Percentiles rank a stretch among this genome's conserved stretches.
phyloP scores from a whole-genome alignment of 768 basidiomycete species.

The Serendipita sp. region DNA sequence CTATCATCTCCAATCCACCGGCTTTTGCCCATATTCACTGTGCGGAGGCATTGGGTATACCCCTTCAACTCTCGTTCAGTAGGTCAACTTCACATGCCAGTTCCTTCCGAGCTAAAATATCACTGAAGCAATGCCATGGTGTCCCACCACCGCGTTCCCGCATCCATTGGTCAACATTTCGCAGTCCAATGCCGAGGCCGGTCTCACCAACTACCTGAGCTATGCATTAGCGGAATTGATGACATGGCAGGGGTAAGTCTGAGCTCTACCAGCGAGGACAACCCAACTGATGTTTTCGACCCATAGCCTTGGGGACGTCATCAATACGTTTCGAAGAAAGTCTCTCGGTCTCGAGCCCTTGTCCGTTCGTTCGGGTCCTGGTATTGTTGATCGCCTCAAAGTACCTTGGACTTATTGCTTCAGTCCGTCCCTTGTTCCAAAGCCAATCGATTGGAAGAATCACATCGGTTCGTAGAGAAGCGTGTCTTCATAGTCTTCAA shows the following conservation, averaged over 20 bases:
- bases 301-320: constrained; percentile 38
- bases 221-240: constrained; percentile 45
- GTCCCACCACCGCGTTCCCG: constrained; percentile 37
- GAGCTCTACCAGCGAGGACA: background rate
- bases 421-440: constrained; percentile 40
- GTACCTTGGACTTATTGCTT: constrained; percentile 52
- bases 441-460: constrained; percentile 47
- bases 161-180: constrained; percentile 50
- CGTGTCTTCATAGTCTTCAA: background rate
- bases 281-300: background rate
- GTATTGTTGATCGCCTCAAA: constrained; percentile 35
- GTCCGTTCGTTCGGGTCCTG: constrained; percentile 32
- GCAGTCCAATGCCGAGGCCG: constrained; percentile 33
- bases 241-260: constrained; percentile 39
- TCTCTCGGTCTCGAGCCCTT: constrained; percentile 35
- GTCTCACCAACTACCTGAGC: constrained; percentile 41
- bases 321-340: constrained; percentile 38
- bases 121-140: constrained; percentile 49
- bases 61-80: constrained; percentile 43
- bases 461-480: constrained; percentile 32
- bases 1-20: constrained; percentile 53
- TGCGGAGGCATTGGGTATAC: constrained; percentile 46
- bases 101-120: background rate
- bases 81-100: constrained; percentile 15
- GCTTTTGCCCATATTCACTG: constrained; percentile 51